Evolutionary conservation across 768 basidiomycete species (phyloP).

Genomic region (Psilocybe tampanensis): DNA sequence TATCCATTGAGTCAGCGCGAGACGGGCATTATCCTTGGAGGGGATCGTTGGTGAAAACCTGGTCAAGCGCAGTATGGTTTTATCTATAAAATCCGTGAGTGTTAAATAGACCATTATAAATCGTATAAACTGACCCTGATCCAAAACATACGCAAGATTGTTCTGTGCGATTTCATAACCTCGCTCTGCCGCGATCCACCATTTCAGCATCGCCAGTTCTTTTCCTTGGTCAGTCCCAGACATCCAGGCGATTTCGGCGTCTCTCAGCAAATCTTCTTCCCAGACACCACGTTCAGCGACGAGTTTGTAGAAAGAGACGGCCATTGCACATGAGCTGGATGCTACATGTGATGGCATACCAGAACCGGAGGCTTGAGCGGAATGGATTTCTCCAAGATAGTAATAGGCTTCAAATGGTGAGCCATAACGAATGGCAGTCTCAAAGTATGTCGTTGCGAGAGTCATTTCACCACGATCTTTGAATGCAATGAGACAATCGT

Average conservation of each 20-base stretch:
- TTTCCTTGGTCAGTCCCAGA: conserved; percentile 70
- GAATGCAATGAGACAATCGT: conserved; percentile 10
- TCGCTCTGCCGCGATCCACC: conserved; percentile 94
- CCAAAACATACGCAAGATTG: conserved; percentile 89
- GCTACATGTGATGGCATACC: conserved; percentile 47
- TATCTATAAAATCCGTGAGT: conserved; percentile 46
- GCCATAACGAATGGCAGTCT: conserved; percentile 82
- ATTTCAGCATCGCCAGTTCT: conserved; percentile 85
- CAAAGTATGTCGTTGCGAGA: conserved; percentile 74
- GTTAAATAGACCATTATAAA: not conserved
- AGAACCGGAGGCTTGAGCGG: conserved; percentile 50
- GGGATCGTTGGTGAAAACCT: conserved; percentile 70
- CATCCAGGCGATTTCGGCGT: conserved; percentile 79
- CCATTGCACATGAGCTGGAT: conserved; percentile 83
- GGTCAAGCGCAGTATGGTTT: conserved; percentile 67
- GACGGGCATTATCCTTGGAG: conserved; percentile 79
- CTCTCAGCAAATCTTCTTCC: conserved; percentile 78
- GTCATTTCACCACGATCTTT: conserved; percentile 70
- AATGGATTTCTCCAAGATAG: conserved; percentile 85
- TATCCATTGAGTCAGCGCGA: conserved; percentile 92
- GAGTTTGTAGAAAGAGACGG: conserved; percentile 91
- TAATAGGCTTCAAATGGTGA: conserved; percentile 96
- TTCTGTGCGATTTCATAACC: conserved; percentile 94
- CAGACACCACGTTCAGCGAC: conserved; percentile 91
- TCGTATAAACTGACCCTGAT: conserved; percentile 65